These are phyloP conservation scores for Botrytis byssoidea DNA, from an alignment of 2,329 filamentous ascomycete species.

Conservation along the genomic window DNA sequence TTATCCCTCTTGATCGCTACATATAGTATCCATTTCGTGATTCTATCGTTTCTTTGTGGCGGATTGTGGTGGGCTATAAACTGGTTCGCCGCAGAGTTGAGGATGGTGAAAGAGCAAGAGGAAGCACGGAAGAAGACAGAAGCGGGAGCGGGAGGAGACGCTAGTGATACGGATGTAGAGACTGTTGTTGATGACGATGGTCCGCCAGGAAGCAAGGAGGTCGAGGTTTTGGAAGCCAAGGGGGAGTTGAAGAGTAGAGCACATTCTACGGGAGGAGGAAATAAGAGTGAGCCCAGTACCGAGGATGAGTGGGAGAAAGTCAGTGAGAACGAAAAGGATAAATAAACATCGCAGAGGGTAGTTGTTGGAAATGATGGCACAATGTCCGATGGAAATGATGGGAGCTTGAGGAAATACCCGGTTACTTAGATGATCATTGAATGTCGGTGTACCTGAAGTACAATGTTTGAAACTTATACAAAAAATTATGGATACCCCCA, in stretches of 20 bases:
- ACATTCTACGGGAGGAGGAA: conserved; percentile 41
- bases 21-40: conserved; percentile 82
- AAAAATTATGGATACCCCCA: conserved; percentile 9
- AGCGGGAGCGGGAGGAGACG: conserved; percentile 32
- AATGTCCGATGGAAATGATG: neutral
- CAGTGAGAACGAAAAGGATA: conserved; percentile 66
- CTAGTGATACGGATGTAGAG: conserved; percentile 49
- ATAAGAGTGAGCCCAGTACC: conserved; percentile 66
- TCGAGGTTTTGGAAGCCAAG: conserved; percentile 32
- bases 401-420: conserved; percentile 11
- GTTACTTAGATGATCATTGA: conserved; percentile 20
- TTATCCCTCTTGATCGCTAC: conserved; percentile 74
- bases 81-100: conserved; percentile 81
- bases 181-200: conserved; percentile 48
- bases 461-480: conserved; percentile 17
- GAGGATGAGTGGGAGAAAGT: conserved; percentile 99
- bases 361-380: neutral
- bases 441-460: conserved; percentile 16
- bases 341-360: conserved; percentile 36
- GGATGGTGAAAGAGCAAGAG: conserved; percentile 44
- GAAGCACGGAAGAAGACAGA: conserved; percentile 34
- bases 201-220: conserved; percentile 34
- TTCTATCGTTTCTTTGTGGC: conserved; percentile 75
- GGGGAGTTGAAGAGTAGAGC: conserved; percentile 36
- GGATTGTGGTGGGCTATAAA: conserved; percentile 93